Conservation (phyloP, 371 early-diverging fungal genomes). For the Rhizopus sp. region DNA sequence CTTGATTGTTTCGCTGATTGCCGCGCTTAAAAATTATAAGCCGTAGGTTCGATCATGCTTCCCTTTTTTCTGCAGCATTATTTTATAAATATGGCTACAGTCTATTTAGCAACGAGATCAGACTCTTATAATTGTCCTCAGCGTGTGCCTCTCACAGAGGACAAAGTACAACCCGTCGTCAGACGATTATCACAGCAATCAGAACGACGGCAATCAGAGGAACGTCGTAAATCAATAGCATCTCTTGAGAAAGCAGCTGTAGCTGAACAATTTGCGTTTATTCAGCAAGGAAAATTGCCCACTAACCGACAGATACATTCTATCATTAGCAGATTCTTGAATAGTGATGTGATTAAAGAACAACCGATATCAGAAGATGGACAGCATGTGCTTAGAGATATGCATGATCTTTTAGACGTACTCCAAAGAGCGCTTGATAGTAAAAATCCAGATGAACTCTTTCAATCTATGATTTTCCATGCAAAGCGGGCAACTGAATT, state of each 20-base stretch:
- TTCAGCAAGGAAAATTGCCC: constrained; percentile 59
- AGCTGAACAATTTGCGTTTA: constrained; percentile 24
- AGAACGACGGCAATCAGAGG: background rate
- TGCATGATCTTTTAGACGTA: constrained; percentile 41
- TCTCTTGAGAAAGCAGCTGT: background rate
- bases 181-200: constrained; percentile 10
- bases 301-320: constrained; percentile 51
- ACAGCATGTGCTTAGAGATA: constrained; percentile 40
- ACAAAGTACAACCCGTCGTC: background rate
- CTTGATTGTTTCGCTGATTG: too few relatives aligned
- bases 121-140: constrained; percentile 10
- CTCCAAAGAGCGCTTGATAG: constrained; percentile 43
- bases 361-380: constrained; percentile 52
- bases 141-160: background rate
- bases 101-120: constrained; percentile 4
- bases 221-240: constrained; percentile 1
- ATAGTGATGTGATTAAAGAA: constrained; percentile 3
- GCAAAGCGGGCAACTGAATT: background rate
- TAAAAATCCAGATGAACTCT: constrained; percentile 60
- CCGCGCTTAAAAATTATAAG: too few relatives aligned
- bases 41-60: background rate
- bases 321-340: constrained; percentile 3
- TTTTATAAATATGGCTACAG: constrained; percentile 13
- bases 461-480: constrained; percentile 60
- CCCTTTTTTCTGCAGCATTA: constrained; percentile 5